Evolutionary conservation across 2,329 filamentous ascomycete genomes (phyloP).

Genomic region (Epichloe festucae): DNA sequence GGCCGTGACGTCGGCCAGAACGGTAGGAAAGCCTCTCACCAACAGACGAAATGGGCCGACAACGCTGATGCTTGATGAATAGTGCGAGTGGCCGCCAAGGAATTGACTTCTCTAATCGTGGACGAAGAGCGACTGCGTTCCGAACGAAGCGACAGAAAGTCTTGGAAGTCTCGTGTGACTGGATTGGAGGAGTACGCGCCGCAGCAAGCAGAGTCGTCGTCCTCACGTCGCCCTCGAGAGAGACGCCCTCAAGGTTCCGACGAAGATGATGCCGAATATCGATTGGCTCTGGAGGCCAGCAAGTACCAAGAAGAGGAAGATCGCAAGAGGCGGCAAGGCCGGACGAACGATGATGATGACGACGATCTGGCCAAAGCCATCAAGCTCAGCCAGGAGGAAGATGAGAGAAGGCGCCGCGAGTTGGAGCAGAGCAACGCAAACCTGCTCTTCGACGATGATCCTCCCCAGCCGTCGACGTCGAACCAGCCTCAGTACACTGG

Average conservation of each 20-base stretch:
- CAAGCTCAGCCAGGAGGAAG: slow-evolving; percentile 86
- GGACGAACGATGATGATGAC: slow-evolving; percentile 46
- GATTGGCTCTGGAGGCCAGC: slow-evolving; percentile 83
- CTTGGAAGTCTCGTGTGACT: slow-evolving; percentile 93
- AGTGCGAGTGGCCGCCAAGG: slow-evolving; percentile 95
- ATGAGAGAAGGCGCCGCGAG: slow-evolving; percentile 76
- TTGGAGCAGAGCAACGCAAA: slow-evolving; percentile 75
- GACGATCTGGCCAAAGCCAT: slow-evolving; percentile 92
- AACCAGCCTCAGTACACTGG: slow-evolving; percentile 67
- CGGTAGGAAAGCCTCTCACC: slow-evolving; percentile 42
- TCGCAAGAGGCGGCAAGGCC: slow-evolving; percentile 54
- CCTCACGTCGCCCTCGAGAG: slow-evolving; percentile 32
- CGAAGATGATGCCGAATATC: slow-evolving; percentile 84
- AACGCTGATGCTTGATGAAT: slow-evolving; percentile 7
- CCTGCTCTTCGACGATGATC: slow-evolving; percentile 77
- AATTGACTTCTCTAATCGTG: slow-evolving; percentile 79
- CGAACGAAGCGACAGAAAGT: slow-evolving; percentile 81
- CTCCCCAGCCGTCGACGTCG: slow-evolving; percentile 30
- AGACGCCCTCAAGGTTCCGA: slow-evolving; percentile 41
- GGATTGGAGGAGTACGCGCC: slow-evolving; percentile 73
- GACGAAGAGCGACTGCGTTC: slow-evolving; percentile 87
- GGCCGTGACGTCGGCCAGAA: slow-evolving; percentile 92
- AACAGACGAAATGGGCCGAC: not conserved
- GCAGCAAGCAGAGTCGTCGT: slow-evolving; percentile 27
- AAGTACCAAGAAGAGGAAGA: slow-evolving; percentile 93